Evolutionary conservation across 768 basidiomycete genomes (phyloP), one percentile per base, ranked within the genome.

Genomic region (Tulasnella calospora): DNA sequence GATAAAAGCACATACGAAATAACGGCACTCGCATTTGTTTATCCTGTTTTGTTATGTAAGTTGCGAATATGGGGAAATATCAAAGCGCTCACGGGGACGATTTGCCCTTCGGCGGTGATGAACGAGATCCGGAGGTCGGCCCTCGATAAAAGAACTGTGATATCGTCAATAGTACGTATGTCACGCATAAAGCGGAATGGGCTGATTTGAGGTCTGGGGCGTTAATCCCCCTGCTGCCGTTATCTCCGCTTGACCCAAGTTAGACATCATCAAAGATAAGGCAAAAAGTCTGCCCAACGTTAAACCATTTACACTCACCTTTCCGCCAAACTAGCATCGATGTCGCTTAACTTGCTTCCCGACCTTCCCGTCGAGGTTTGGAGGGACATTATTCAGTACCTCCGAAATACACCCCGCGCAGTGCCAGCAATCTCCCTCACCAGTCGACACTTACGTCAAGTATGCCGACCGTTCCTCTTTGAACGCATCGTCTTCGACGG

Each of bases 71-170:
- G 44, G 44, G 44, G 51, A 51, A n/a, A n/a, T 23, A n/a, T 51
- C 21, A 51, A n/a, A 51, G n/a, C 21, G 10, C 51, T 51, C 51
- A 51, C 51, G 51, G 51, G 51, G 51, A 51, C 21, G 51, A 23
- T 51, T 51, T 51, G 19, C 61, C 33, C 61, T 33, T 35, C 61
- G 30, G 30, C 33, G 27, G 61, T 15, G 61, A 30, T 33, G 61
- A 67, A 35, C 13, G 10, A 30, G 61, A 67, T 67, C 61, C 61
- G 61, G n/a, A 27, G 23, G 23, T 67, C 61, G 23, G 61, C 61
- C 51, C 61, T 67, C 61, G 61, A 67, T 67, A 67, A 67, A 15
- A 67, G 61, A 67, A 67, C 61, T 7, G 61, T 67, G 61, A 67
- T 67, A 67, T 67, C 10, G 27, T 35, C 27, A 67, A 30, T 15